Base-by-base conservation (phyloP, 768 basidiomycete genomes). In the Pleurotus tuoliensis region DNA sequence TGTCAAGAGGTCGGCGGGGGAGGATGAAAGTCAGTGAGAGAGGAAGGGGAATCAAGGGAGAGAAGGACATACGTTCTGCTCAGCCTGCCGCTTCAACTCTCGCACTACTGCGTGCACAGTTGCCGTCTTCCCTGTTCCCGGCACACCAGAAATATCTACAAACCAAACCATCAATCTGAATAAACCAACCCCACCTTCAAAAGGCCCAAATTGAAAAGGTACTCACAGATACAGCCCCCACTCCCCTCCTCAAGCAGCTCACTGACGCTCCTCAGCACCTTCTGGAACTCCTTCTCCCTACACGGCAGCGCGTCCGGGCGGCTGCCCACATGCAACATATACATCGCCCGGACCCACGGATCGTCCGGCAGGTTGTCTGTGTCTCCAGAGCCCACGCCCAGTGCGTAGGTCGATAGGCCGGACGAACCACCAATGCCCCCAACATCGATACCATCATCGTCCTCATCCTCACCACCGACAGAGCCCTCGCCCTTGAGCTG, bases 71-170 rank as follows among this genome's bases (percentile, higher is more conserved):
- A 93, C 92, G 60, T 83, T 86, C 55, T 83, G 78, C 66, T 89
- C 81, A 1, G 94, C 94, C 84, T 95, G 91, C 39, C 87, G 79
- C 66, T 92, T 94, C 9, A 98, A 77, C 66, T 96, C 92, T 38
- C 91, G 82, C 30, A 98, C 83, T 22, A 97, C 88, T 0, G 90
- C 90, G 63, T 98, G 95, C 0, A 98, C 94, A 0, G 97, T 98
- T 0, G 97, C 97, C 0, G 97, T 99, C 73, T 98, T 99, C 7
- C 97, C 96, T 2, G 96, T 98, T 5, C 97, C 96, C n/a, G 96
- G 97, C 5, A 98, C 94, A 7, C 97, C 96, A 5, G 95, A 94
- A 47, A 98, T 97, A 70, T 98, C 95, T 98, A 54, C 12, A 20
- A 20, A 20, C 20, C 20, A 47, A 34, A 43, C 25, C 27, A 30